Base-by-base conservation (phyloP, 2,329 filamentous ascomycete species). In the Xylariaceae sp. region DNA sequence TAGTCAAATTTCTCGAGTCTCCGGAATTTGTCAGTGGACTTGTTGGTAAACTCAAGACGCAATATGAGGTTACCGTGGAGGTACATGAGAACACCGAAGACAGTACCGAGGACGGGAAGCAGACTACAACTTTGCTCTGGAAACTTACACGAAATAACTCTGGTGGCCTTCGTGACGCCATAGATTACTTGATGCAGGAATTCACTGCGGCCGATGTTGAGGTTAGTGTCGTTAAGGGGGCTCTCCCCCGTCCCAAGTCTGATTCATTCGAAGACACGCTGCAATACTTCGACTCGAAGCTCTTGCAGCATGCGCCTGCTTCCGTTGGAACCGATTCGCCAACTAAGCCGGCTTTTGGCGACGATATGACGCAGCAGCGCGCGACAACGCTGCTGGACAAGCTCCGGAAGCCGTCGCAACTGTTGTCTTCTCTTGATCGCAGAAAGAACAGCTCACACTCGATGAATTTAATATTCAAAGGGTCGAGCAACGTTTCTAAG, bases 201-300 rank as follows among this genome's bases (percentile, higher is more conserved):
- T 83, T 97, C 57, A 88, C 95, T 26, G 87, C 89, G 42, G 87
- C 91, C 44, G 88, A 89, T n/a, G 83, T 96, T n/a, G 90, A 97
- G 65, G 82, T 86, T 9, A 88, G 82, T 53, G 86, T 91, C 40
- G 85, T 97, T 66, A 95, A 95, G 71, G 94, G 94, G 49, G 86
- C 90, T n/a, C 94, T 97, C 61, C 91, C 92, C 18, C 88, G 94
- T n/a, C 94, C 94, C 59, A 96, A 97, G 76, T 97, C 94, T 1
- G 94, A 99, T 71, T 96, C 94, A 0, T 99, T 99, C 61, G 94
- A 99, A 70, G 92, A 99, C 65, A 95, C 92, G 7, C 80, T 97
- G 49, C 92, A 92, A 53, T 97, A 92, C 75, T 99, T 99, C 67
- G 89, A 96, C 69, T 96, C 92, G 2, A 97, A 96, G 75, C 81